Percentiles rank a stretch among this genome's conserved stretches.
Evolutionary conservation across 2,329 filamentous ascomycete genomes (phyloP).

Genomic region (Clarireedia homoeocarpa): DNA sequence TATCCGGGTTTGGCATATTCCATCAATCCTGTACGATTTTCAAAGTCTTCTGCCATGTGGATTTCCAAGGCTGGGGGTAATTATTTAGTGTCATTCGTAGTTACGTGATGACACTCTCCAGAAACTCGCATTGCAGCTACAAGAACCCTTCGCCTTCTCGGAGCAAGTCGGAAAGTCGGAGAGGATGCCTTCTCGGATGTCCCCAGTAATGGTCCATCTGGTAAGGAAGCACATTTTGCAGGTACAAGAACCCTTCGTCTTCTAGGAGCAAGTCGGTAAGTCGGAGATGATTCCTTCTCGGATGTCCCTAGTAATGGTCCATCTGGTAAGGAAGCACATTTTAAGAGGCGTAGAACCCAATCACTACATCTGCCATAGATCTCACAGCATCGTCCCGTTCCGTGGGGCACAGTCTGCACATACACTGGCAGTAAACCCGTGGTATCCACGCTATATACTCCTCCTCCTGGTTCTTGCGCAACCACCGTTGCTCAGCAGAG

Average conservation of each 20-base stretch:
- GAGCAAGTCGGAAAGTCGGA: too few relatives aligned
- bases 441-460: neutral
- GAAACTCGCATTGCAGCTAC: too few relatives aligned
- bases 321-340: neutral
- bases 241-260: too few relatives aligned
- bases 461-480: neutral
- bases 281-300: neutral
- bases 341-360: neutral
- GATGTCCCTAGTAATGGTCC: neutral
- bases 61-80: too few relatives aligned
- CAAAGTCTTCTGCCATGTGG: too few relatives aligned
- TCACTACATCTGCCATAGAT: neutral
- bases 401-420: slow-evolving; percentile 6
- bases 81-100: too few relatives aligned
- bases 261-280: too few relatives aligned
- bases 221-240: neutral
- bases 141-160: too few relatives aligned
- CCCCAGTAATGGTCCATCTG: neutral
- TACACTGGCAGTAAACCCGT: neutral
- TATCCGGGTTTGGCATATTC: too few relatives aligned
- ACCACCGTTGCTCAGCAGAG: slow-evolving; percentile 1
- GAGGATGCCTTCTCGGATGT: neutral
- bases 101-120: too few relatives aligned
- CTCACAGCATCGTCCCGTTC: slow-evolving; percentile 7
- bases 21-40: too few relatives aligned